Evolutionary conservation across 495 filamentous ascomycete species (phyloP).

Genomic region (Penicillium paxilli): DNA sequence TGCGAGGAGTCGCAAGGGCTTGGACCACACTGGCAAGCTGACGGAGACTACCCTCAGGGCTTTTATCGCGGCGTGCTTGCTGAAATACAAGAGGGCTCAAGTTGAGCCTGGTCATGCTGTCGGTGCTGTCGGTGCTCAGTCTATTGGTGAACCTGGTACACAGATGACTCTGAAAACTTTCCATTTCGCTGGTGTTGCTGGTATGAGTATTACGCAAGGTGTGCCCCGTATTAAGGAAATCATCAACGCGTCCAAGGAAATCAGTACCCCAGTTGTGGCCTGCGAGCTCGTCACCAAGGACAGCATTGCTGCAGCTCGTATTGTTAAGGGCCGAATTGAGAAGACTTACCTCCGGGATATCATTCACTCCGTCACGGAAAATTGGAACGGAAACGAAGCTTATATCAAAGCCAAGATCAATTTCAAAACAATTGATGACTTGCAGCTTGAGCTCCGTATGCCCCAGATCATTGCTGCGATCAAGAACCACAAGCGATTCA

Average conservation of each 20-base stretch:
- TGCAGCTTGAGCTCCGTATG: constrained; percentile 74
- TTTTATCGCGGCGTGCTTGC: constrained; percentile 81
- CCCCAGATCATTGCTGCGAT: constrained; percentile 73
- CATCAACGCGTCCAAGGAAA: constrained; percentile 91
- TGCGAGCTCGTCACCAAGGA: constrained; percentile 74
- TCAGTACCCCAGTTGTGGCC: constrained; percentile 90
- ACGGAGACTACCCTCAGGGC: constrained; percentile 66
- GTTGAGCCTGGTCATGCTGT: constrained; percentile 95
- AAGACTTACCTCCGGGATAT: constrained; percentile 57
- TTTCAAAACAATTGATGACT: constrained; percentile 67
- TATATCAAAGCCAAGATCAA: constrained; percentile 78
- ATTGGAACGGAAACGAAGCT: constrained; percentile 72
- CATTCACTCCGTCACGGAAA: constrained; percentile 75
- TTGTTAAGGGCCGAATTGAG: constrained; percentile 89
- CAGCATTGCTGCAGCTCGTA: constrained; percentile 70
- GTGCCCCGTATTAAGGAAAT: constrained; percentile 99
- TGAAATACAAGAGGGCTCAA: constrained; percentile 85
- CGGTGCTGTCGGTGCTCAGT: constrained; percentile 96
- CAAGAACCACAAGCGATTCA: constrained; percentile 74
- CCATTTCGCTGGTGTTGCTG: constrained; percentile 99
- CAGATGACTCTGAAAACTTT: constrained; percentile 99
- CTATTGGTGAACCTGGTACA: constrained; percentile 96
- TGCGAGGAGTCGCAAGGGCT: constrained; percentile 35
- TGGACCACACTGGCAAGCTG: constrained; percentile 78
- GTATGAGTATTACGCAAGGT: constrained; percentile 98